Conservation (phyloP, 345 rosid species). For the Physaria fendleri region DNA sequence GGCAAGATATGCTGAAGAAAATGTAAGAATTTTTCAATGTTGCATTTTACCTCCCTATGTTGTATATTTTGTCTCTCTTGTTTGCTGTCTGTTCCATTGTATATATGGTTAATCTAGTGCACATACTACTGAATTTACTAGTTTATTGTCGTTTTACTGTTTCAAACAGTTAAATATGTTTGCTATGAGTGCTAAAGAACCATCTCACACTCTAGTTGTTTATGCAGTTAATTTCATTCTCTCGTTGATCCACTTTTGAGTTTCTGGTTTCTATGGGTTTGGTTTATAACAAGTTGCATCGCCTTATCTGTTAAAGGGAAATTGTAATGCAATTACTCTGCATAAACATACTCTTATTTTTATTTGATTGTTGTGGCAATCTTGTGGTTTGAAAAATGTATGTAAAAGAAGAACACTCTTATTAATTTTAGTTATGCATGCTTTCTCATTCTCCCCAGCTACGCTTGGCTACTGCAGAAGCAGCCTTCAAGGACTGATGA, state of each 20-base stretch:
- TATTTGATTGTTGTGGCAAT: slow-evolving; percentile 6
- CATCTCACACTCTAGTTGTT: too few relatives aligned
- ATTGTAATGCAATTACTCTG: not conserved
- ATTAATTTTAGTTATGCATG: slow-evolving; percentile 5
- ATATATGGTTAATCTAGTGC: not conserved
- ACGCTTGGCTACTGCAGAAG: slow-evolving; percentile 44
- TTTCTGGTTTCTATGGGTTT: not conserved
- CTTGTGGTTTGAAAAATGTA: too few relatives aligned
- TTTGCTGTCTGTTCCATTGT: not conserved
- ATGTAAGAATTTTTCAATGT: slow-evolving; percentile 43
- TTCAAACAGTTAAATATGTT: too few relatives aligned
- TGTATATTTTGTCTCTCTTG: not conserved
- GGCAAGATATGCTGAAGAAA: slow-evolving; percentile 37
- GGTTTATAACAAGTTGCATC: not conserved
- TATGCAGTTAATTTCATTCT: not conserved
- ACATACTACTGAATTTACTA: not conserved
- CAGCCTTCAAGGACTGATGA: slow-evolving; percentile 42
- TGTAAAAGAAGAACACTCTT: too few relatives aligned
- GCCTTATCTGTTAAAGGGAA: not conserved
- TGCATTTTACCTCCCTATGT: slow-evolving; percentile 1
- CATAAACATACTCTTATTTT: not conserved
- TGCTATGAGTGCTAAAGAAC: too few relatives aligned
- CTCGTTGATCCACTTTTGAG: not conserved
- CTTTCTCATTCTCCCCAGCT: slow-evolving; percentile 35
- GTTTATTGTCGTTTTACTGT: too few relatives aligned